Evolutionary conservation across 805 yeast genomes (phyloP), one percentile per base, ranked within the genome.

Genomic region (Brettanomyces nanus): DNA sequence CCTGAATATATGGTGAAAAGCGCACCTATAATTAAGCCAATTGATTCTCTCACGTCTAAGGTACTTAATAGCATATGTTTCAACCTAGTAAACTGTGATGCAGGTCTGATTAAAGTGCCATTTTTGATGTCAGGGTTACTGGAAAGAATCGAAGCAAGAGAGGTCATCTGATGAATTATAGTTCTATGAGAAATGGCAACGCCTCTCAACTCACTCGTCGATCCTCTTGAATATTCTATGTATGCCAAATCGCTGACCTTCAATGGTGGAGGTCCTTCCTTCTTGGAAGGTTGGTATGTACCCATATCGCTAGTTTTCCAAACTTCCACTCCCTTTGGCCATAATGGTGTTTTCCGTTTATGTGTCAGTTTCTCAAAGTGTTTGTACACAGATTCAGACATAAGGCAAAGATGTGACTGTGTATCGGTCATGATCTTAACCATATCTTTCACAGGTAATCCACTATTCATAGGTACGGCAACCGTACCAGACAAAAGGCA

Each of bases 241-340:
- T 92, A 92, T 0, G 97, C 96, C 41, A 92, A 63, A 51, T 85
- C 94, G 1, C 89, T 85, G 1, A 78, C 75, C 46, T 81, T 85
- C 32, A 78, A 61, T 0, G 83, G 75, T 1, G 89, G 85, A 2
- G 71, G 69, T 15, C 70, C 79, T 5, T 63, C 67, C 38, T 74
- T 72, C 47, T 72, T 77, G 3, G 77, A 71, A 22, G 75, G 63
- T 36, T 75, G 76, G 46, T 73, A 80, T 1, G 75, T 63, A 0
- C 97, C 97, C 63, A 90, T 71, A 50, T 89, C 97, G 18, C 84
- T 79, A 1, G 97, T 89, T 53, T 77, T 80, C 83, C 94, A 82
- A 52, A 81, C 71, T 11, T 71, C 69, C 40, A 85, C 71, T 27
- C 85, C 82, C 32, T 77, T 61, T 0, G 95, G 94, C 90, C 92